phyloP scores from a whole-genome alignment of 1,284 basidiomycete genomes.

The Ceratobasidium sp. region DNA sequence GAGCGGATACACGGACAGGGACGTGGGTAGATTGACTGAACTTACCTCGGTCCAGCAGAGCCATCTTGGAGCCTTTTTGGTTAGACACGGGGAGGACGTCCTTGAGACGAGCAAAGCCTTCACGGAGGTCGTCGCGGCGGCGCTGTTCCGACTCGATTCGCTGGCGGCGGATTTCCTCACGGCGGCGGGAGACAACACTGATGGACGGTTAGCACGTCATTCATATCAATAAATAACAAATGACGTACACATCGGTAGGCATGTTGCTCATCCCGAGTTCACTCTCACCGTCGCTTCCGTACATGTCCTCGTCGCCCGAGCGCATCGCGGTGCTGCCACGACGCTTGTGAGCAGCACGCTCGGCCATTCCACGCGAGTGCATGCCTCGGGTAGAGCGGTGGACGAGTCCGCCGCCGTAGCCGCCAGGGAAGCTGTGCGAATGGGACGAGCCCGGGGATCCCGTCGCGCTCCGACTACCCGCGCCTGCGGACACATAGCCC shows the following conservation, averaged over 20 bases:
- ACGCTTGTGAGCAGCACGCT: conserved; percentile 19
- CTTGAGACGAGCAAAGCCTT: conserved; percentile 85
- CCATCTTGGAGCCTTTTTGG: conserved; percentile 91
- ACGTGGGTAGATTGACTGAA: conserved; percentile 25
- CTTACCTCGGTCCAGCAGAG: conserved; percentile 82
- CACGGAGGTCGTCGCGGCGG: conserved; percentile 83
- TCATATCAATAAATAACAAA: neutral
- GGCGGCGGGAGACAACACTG: conserved; percentile 54
- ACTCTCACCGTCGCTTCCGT: conserved; percentile 41
- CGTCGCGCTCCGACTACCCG: conserved; percentile 22
- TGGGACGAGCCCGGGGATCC: conserved; percentile 20
- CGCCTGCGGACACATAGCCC: conserved; percentile 29
- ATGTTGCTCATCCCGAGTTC: conserved; percentile 24
- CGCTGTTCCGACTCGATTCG: conserved; percentile 88
- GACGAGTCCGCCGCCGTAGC: conserved; percentile 39
- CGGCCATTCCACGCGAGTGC: conserved; percentile 36
- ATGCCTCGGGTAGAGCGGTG: conserved; percentile 41
- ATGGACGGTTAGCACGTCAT: conserved; percentile 5
- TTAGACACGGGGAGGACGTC: conserved; percentile 82
- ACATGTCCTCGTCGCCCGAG: conserved; percentile 40
- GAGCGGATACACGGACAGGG: conserved; percentile 3
- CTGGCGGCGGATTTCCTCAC: conserved; percentile 83
- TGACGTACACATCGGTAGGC: conserved; percentile 40
- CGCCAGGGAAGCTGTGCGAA: conserved; percentile 20
- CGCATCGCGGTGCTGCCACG: conserved; percentile 27